phyloP scores from a whole-genome alignment of 202 grass and related monocot genomes.

The Elaeis oleifera region DNA sequence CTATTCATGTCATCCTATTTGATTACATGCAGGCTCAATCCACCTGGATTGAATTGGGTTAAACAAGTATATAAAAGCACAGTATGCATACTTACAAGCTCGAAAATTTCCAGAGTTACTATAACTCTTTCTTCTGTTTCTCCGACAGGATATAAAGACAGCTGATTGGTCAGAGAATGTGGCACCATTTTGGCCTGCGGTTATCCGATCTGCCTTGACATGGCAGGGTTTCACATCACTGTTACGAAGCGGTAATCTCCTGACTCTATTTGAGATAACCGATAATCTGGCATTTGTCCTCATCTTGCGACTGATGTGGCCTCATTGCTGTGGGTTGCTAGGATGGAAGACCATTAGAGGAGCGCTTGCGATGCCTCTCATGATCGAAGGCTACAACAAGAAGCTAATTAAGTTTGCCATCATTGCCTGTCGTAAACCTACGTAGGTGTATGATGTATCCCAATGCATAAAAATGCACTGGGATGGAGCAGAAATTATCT shows the following conservation, averaged over 20 bases:
- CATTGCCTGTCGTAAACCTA: slow-evolving; percentile 74
- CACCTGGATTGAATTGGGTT: no score
- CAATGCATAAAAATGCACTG: no score
- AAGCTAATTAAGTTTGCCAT: slow-evolving; percentile 83
- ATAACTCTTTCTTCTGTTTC: no score
- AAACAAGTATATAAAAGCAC: no score
- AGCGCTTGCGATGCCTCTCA: slow-evolving; percentile 88
- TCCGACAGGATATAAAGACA: slow-evolving; percentile 61
- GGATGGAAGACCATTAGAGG: slow-evolving; percentile 97
- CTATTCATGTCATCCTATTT: no score
- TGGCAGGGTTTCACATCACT: slow-evolving; percentile 83
- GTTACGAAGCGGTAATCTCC: slow-evolving; percentile 43
- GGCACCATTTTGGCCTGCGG: slow-evolving; percentile 94
- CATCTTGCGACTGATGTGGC: not conserved
- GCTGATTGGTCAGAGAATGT: slow-evolving; percentile 94
- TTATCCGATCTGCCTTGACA: slow-evolving; percentile 74
- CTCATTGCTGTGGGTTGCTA: slow-evolving; percentile 1
- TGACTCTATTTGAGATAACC: not conserved
- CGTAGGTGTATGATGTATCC: no score
- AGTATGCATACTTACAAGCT: no score
- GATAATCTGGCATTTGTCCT: slow-evolving; percentile 2
- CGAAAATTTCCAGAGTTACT: no score
- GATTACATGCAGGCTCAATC: no score
- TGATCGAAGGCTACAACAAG: slow-evolving; percentile 91
- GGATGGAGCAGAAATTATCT: no score